Evolutionary conservation across 2,329 filamentous ascomycete species (phyloP).

Genomic region (Aspergillus transmontanensis): DNA sequence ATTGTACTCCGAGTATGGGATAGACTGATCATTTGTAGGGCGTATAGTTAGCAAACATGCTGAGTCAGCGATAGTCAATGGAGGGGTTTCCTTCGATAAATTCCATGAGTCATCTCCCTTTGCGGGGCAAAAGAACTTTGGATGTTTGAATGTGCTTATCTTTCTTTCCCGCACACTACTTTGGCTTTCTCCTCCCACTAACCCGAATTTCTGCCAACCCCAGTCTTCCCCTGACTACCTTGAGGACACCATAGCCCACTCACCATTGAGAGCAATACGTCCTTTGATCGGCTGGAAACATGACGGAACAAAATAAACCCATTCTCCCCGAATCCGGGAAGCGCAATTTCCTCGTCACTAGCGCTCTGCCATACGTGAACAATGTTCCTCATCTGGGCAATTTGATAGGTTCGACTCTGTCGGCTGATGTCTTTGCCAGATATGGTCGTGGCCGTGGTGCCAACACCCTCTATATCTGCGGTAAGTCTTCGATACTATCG

Average conservation of each 20-base stretch:
- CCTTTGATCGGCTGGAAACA: conserved; percentile 30
- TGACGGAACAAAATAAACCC: conserved; percentile 28
- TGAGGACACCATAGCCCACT: not conserved
- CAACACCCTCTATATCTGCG: conserved; percentile 83
- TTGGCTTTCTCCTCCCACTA: not conserved
- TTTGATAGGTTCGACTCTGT: conserved; percentile 83
- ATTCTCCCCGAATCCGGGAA: conserved; percentile 70
- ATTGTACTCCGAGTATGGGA: not conserved
- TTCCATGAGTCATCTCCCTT: conserved; percentile 1
- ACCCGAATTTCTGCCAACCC: not conserved
- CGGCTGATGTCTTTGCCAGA: conserved; percentile 78
- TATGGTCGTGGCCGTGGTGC: conserved; percentile 65
- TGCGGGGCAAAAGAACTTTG: not conserved
- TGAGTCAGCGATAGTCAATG: not conserved
- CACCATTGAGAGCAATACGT: conserved; percentile 9
- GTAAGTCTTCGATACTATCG: conserved; percentile 43
- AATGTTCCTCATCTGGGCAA: conserved; percentile 85
- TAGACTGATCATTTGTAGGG: not conserved
- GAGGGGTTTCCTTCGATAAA: not conserved
- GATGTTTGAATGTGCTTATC: not conserved
- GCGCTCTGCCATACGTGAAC: conserved; percentile 84
- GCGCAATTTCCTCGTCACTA: conserved; percentile 87
- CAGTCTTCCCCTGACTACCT: not conserved
- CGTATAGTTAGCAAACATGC: not conserved
- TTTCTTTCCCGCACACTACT: not conserved